Conservation (phyloP, 176 grass and related monocot species). For the Eragrostis nindensis region DNA sequence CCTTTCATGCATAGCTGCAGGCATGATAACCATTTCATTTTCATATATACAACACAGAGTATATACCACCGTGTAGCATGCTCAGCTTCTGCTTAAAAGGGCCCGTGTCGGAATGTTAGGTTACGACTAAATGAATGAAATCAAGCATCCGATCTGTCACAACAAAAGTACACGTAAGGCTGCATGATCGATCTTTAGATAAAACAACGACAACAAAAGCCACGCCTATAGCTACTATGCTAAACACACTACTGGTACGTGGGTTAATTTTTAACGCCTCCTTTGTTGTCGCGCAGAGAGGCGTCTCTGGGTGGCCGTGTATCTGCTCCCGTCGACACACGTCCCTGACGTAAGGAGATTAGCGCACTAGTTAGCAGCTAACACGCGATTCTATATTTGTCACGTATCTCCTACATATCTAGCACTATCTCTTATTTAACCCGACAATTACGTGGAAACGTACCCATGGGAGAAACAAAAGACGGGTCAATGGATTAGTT, state of each 20-base stretch:
- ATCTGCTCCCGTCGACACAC: conserved; percentile 33
- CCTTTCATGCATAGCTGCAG: not conserved
- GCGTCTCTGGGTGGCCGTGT: not conserved
- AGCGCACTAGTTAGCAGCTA: conserved; percentile 4
- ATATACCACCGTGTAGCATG: not conserved
- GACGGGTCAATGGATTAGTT: not conserved
- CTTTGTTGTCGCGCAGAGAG: conserved; percentile 24
- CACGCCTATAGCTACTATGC: not conserved
- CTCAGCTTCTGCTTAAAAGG: not conserved
- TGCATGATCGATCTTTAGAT: not conserved
- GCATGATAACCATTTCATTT: not conserved
- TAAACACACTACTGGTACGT: too few species aligned
- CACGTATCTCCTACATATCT: conserved; percentile 36
- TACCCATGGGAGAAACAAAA: not conserved
- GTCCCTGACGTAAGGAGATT: conserved; percentile 15
- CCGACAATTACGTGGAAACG: not conserved
- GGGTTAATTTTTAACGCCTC: not conserved
- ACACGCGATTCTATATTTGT: conserved; percentile 10
- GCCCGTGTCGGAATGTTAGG: not conserved
- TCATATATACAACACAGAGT: not conserved
- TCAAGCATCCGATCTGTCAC: not conserved
- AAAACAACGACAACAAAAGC: not conserved
- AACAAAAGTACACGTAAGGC: not conserved
- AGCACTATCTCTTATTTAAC: conserved; percentile 29
- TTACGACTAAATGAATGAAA: not conserved